Evolutionary conservation across 768 basidiomycete species (phyloP).

Genomic region (Stropharia rugosoannulata): DNA sequence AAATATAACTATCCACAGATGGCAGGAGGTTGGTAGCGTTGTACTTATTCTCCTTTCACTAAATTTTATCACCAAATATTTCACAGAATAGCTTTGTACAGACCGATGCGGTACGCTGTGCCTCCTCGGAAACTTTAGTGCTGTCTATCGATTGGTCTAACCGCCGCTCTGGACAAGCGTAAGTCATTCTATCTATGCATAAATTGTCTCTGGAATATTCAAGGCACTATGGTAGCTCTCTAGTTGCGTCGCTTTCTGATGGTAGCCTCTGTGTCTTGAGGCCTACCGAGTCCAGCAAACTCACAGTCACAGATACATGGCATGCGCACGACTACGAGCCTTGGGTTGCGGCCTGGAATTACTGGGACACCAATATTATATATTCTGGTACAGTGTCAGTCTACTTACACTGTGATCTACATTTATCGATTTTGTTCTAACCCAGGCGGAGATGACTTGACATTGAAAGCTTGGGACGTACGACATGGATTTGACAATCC

Average conservation of each 20-base stretch:
- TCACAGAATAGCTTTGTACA: slow-evolving; percentile 38
- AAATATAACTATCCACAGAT: slow-evolving; percentile 61
- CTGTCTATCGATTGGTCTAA: slow-evolving; percentile 95
- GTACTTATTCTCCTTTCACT: neutral
- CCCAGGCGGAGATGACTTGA: slow-evolving; percentile 90
- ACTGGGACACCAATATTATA: slow-evolving; percentile 76
- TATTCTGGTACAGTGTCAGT: slow-evolving; percentile 67
- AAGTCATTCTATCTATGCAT: slow-evolving; percentile 15
- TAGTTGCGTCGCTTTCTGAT: slow-evolving; percentile 83
- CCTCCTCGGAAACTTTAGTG: slow-evolving; percentile 63
- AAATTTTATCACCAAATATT: slow-evolving; percentile 7
- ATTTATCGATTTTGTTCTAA: neutral
- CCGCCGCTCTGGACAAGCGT: slow-evolving; percentile 52
- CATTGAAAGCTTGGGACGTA: slow-evolving; percentile 89
- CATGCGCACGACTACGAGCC: slow-evolving; percentile 91
- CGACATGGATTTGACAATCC: slow-evolving; percentile 61
- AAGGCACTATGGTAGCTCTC: slow-evolving; percentile 47
- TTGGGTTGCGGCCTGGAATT: slow-evolving; percentile 92
- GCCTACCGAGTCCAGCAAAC: slow-evolving; percentile 41
- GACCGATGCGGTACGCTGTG: slow-evolving; percentile 45
- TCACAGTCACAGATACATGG: slow-evolving; percentile 62
- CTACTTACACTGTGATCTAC: neutral
- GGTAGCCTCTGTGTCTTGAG: slow-evolving; percentile 67
- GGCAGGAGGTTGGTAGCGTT: slow-evolving; percentile 41
- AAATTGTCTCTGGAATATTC: neutral